phyloP scores from a whole-genome alignment of 768 basidiomycete genomes.

The Russula sp. region DNA sequence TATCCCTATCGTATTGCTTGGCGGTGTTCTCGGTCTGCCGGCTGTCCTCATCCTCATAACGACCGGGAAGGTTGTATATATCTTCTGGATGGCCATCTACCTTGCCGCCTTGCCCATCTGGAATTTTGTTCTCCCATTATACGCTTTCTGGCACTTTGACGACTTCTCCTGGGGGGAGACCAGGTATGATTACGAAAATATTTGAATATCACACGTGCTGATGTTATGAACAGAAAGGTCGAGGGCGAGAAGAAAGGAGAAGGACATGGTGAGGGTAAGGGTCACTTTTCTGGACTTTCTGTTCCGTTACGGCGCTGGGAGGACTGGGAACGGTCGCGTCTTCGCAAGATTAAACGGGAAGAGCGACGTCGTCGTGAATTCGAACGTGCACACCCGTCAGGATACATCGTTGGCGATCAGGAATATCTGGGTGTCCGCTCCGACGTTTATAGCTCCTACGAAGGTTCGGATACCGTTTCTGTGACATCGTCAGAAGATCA shows the following conservation, averaged over 20 bases:
- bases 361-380: constrained; percentile 78
- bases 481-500: constrained; percentile 87
- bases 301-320: constrained; percentile 99
- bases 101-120: constrained; percentile 89
- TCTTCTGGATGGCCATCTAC: constrained; percentile 98
- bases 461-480: constrained; percentile 78
- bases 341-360: constrained; percentile 87
- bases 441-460: constrained; percentile 56
- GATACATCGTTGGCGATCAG: constrained; percentile 59
- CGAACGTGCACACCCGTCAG: constrained; percentile 70
- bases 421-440: constrained; percentile 58
- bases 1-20: constrained; percentile 86
- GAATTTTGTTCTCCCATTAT: constrained; percentile 92
- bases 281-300: constrained; percentile 49
- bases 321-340: constrained; percentile 95
- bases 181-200: constrained; percentile 52
- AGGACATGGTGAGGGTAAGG: constrained; percentile 69
- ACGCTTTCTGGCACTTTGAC: constrained; percentile 99
- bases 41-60: constrained; percentile 91
- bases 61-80: constrained; percentile 91
- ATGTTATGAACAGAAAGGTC: constrained; percentile 65
- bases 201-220: constrained; percentile 17
- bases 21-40: constrained; percentile 90
- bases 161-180: constrained; percentile 99
- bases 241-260: constrained; percentile 83